Base-by-base conservation (phyloP, 1,284 basidiomycete species). In the Trichosporon sp. region DNA sequence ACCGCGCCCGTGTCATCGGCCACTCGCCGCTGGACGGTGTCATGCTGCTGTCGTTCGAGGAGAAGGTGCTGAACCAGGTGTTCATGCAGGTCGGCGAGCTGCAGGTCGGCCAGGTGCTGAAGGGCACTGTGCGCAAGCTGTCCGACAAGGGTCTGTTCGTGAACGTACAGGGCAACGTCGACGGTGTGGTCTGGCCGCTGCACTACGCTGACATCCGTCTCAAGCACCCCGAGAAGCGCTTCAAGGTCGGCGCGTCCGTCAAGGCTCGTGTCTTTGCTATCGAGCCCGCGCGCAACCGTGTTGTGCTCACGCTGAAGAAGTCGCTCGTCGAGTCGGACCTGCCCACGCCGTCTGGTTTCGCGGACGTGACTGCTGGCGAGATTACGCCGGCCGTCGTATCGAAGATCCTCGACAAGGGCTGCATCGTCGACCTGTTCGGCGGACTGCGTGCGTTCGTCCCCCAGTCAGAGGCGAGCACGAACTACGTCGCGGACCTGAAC, bases 281-380 rank as follows among this genome's bases (percentile, higher is more conserved):
- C 56, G 91, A 99, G 75, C 83, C 88, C 0, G 87, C 88, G 49
- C 86, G 88, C 61, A 92, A 90, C 76, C 86, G 94, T 10, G 86
- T 99, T 60, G 86, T 87, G 4, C 81, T 99, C 36, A 98, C 96
- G 0, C 87, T 95, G 40, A 98, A 99, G 82, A 95, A 93, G 83
- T 88, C 90, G 3, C 84, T 99, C 14, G 80, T 99, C 49, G 89
- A 93, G 37, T 91, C 93, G 0, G 83, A 85, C 2, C 81, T 94
- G 11, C 88, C 90, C 0, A 83, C 91, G 49, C 77, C 96, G 49
- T 79, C 88, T 0, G 84, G 81, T 16, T 79, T 89, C 60, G 88
- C 88, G 54, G 88, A 91, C 65, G 88, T 87, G 31, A 83, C 85
- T 70, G 63, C 71, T 13, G 95, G 93, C 13, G 78, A 87, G 60